Conservation (phyloP, 169 alveolate species). For the Neospora caninum region DNA sequence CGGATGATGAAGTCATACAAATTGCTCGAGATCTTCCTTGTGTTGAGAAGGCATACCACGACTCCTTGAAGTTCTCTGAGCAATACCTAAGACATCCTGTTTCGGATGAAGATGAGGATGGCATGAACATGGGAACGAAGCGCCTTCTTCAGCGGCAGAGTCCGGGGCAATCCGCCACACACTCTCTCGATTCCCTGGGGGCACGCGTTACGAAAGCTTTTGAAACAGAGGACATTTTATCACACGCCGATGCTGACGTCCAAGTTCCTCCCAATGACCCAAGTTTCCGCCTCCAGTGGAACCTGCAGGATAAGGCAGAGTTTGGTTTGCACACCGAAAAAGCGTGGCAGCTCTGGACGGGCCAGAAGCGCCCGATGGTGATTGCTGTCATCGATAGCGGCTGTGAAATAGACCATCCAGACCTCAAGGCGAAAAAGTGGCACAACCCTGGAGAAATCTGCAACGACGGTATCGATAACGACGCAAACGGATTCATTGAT, state of each 20-base stretch:
- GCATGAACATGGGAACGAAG: background rate
- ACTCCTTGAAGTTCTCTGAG: conserved; percentile 25
- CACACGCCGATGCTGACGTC: background rate
- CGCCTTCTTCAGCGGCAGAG: background rate
- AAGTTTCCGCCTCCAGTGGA: conserved; percentile 41
- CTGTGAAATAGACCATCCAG: conserved; percentile 76
- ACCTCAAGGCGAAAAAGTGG: conserved; percentile 72
- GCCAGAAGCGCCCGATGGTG: conserved; percentile 56
- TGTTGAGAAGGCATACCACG: conserved; percentile 41
- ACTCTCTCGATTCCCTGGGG: background rate
- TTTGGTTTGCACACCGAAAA: conserved; percentile 58
- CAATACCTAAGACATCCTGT: background rate
- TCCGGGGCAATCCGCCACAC: too few species aligned
- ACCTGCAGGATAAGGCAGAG: conserved; percentile 35
- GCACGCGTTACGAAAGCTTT: background rate
- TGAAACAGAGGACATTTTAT: background rate
- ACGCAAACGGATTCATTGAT: conserved; percentile 77
- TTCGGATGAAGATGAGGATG: background rate
- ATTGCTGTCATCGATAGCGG: conserved; percentile 81
- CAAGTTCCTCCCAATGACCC: conserved; percentile 53
- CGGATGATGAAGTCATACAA: conserved; percentile 23
- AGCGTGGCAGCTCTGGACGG: conserved; percentile 66
- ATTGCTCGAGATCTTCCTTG: conserved; percentile 32
- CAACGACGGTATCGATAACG: conserved; percentile 78
- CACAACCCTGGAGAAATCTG: conserved; percentile 74